These are phyloP conservation scores for Amauroascus verrucosus DNA, from an alignment of 2,329 filamentous ascomycete species.

Conservation along the genomic window DNA sequence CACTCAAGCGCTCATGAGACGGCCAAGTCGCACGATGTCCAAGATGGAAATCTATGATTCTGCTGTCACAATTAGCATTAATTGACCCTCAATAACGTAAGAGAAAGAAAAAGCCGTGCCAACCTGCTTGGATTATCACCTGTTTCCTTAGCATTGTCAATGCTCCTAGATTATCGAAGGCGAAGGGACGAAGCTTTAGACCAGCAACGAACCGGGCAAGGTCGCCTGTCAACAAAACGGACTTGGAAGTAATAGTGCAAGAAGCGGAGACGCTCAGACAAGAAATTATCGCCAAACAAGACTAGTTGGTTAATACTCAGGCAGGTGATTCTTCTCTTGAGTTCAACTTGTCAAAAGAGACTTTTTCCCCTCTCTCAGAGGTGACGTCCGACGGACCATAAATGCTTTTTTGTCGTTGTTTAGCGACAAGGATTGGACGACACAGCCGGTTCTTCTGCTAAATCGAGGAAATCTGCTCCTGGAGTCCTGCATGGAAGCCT, in stretches of 20 bases:
- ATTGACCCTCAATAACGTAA: not conserved
- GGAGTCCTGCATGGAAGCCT: constrained; percentile 5
- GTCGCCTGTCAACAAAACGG: not conserved
- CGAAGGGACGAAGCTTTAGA: not conserved
- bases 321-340: not conserved
- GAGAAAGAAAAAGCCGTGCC: not conserved
- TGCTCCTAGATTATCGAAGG: not conserved
- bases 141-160: constrained; percentile 2
- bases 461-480: too few species aligned
- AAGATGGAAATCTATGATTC: not conserved
- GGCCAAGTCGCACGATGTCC: constrained; percentile 9
- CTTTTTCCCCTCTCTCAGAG: not conserved
- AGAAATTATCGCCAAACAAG: not conserved
- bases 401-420: not conserved
- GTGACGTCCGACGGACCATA: not conserved
- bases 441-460: not conserved
- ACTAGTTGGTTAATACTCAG: not conserved
- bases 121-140: not conserved
- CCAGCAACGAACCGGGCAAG: too few species aligned
- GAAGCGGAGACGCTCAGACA: not conserved
- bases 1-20: constrained; percentile 1
- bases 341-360: not conserved
- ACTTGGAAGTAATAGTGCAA: not conserved
- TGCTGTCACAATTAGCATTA: constrained; percentile 6
- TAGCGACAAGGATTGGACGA: not conserved